These are phyloP conservation scores for Fusarium nematophilum DNA, from an alignment of 2,329 filamentous ascomycete species.

Conservation along the genomic window DNA sequence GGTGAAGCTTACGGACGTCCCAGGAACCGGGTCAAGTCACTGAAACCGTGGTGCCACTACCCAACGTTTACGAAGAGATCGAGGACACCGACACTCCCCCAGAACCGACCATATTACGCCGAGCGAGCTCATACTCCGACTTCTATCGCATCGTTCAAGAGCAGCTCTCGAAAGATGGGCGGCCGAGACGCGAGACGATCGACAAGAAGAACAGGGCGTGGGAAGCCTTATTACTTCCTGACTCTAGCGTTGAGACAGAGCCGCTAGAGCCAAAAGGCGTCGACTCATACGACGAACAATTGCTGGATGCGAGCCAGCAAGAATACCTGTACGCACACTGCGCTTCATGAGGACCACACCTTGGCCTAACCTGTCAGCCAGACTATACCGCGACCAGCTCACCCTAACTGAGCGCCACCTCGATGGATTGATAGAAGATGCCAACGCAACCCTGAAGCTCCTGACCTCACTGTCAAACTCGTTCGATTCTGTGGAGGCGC, in stretches of 20 bases:
- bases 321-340: constrained; percentile 77
- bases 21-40: constrained; percentile 65
- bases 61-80: constrained; percentile 68
- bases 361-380: constrained; percentile 46
- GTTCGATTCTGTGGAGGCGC: constrained; percentile 86
- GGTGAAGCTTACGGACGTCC: constrained; percentile 40
- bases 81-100: constrained; percentile 70
- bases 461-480: constrained; percentile 84
- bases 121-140: constrained; percentile 81
- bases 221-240: constrained; percentile 61
- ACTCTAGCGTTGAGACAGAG: constrained; percentile 32
- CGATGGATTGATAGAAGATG: constrained; percentile 80
- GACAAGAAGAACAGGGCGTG: constrained; percentile 57
- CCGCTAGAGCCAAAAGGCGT: constrained; percentile 36
- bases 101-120: constrained; percentile 70
- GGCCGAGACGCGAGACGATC: constrained; percentile 53
- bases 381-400: constrained; percentile 84
- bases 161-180: constrained; percentile 64
- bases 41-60: constrained; percentile 66
- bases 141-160: constrained; percentile 74
- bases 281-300: constrained; percentile 66
- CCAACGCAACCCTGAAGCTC: constrained; percentile 78
- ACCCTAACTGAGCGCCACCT: constrained; percentile 85
- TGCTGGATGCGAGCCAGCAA: constrained; percentile 85
- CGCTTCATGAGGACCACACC: not conserved